Evolutionary conservation across 73 alveolate genomes (phyloP), one percentile per base, ranked within the genome.

Genomic region (Stentor coeruleus): DNA sequence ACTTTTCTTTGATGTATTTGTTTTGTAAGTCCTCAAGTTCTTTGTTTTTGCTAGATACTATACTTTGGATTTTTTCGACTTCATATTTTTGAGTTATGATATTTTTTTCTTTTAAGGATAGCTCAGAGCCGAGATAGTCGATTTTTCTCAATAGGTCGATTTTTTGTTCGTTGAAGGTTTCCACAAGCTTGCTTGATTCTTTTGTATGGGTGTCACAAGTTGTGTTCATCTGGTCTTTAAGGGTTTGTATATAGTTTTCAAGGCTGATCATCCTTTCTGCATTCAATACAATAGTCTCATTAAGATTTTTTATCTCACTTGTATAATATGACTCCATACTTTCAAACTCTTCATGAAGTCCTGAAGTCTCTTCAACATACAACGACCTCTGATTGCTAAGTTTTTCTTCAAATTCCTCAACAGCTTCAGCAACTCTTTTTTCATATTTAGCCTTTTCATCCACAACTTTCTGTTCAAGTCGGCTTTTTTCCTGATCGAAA

Each of bases 1-100:
- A 49, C 20, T 49, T 49, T 49, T 49, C 66, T 57, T 88, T 89
- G 37, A 90, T 96, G 75, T 92, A 91, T 84, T 94, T 88, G 84
- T 92, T 88, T 82, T 93, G 98, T 3, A 95, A 86, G 91, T 93
- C 94, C 59, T 89, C 81, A 87, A 94, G 90, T 84, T 93, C 93
- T 3, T 94, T 95, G 85, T 93, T 97, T 98, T 98, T 93, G 33
- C 94, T 88, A 49, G 96, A 94, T 38, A 87, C 77, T 33, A 84
- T 20, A 6, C 28, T 20, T 6, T 11, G 28, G 20, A 11, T 49
- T 49, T 49, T 49, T 49, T 49, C 66, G 66, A 49, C 28, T 49
- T 49, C 66, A 49, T 49, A 49, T 49, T 49, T 49, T 20, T 49
- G 66, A 6, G 66, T 11, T 11, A 49, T 49, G 20, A 49, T 49